Evolutionary conservation across 139 green algal species (phyloP), one percentile per base, ranked within the genome.

Genomic region (Chlamydomonas sp.): DNA sequence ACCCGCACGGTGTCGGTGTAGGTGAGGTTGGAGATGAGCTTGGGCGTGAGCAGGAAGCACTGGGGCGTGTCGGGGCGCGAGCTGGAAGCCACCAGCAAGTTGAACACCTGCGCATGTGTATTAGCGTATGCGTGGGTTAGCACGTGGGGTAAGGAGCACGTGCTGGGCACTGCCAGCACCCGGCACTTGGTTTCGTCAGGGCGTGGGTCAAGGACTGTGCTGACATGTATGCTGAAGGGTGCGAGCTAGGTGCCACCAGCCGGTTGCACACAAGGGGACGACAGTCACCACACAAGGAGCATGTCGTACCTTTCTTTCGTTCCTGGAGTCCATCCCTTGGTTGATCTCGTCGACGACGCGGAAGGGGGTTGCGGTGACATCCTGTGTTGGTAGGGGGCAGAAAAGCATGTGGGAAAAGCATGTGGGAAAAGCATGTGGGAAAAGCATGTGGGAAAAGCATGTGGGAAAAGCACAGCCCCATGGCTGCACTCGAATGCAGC

Each of bases 271-370:
- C 31, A 49, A 49, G 31, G 31, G 31, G 31, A 49, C 31, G 31
- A 49, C 31, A 49, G 31, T 49, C 31, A 49, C 31, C 31, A 49
- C 31, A 49, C 31, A 49, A 49, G 31, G 31, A 49, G 31, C 31
- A 49, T 49, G 31, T 49, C 31, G 4, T 66, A 92, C 94, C 92
- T 98, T 98, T 83, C 98, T 96, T 93, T 99, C 98, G 90, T 99
- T 99, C 76, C 93, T 90, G 4, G 93, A 92, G 91, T 99, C 98
- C 98, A 99, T 99, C 82, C 98, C 98, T 92, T 99, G 98, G 91
- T 99, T 99, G 94, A 99, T 99, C 91, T 99, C 98, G 88, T 99
- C 98, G 60, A 99, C 96, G 49, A 99, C 98, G 2, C 98, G 95
- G 92, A 99, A 99, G 4, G 98, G 84, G 2, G 84, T 88, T 0